phyloP scores from a whole-genome alignment of 257 asterid species.

The Galeopsis tetrahit region DNA sequence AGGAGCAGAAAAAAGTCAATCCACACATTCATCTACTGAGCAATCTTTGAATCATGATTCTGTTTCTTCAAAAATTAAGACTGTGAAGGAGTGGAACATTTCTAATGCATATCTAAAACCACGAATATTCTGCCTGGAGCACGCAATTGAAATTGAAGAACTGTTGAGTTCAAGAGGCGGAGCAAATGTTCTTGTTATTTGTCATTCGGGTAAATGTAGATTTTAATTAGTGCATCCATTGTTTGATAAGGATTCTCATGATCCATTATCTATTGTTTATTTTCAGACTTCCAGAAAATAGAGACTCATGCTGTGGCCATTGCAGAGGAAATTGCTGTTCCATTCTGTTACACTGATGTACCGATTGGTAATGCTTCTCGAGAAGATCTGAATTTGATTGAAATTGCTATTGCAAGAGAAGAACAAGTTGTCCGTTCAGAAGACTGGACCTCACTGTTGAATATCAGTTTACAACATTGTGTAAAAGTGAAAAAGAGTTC shows the following conservation, averaged over 20 bases:
- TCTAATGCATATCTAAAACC: constrained; percentile 60
- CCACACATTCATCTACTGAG: constrained; percentile 28
- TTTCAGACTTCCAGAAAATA: constrained; percentile 79
- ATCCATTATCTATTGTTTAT: constrained; percentile 25
- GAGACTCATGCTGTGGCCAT: constrained; percentile 72
- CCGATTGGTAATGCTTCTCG: constrained; percentile 59
- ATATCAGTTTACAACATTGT: constrained; percentile 69
- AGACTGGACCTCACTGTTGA: constrained; percentile 83
- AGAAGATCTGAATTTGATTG: constrained; percentile 73
- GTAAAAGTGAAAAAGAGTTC: constrained; percentile 65
- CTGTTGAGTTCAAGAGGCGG: constrained; percentile 76
- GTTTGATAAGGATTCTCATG: constrained; percentile 15
- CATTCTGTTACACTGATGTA: constrained; percentile 67
- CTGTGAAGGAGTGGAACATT: constrained; percentile 49
- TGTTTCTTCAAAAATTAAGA: constrained; percentile 40
- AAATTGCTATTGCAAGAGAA: constrained; percentile 69
- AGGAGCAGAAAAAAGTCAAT: constrained; percentile 40
- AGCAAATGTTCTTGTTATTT: constrained; percentile 82
- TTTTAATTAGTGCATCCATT: constrained; percentile 27
- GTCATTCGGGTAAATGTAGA: constrained; percentile 84
- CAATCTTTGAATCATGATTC: constrained; percentile 42
- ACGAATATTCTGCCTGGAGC: constrained; percentile 85
- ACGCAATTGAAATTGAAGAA: constrained; percentile 85
- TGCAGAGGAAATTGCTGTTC: constrained; percentile 69
- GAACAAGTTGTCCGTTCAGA: constrained; percentile 49